A percentile compares a stretch with the other conserved stretches of the same genome.
Evolutionary conservation across 2,329 filamentous ascomycete species (phyloP).

Genomic region (Aspergillus sp.): DNA sequence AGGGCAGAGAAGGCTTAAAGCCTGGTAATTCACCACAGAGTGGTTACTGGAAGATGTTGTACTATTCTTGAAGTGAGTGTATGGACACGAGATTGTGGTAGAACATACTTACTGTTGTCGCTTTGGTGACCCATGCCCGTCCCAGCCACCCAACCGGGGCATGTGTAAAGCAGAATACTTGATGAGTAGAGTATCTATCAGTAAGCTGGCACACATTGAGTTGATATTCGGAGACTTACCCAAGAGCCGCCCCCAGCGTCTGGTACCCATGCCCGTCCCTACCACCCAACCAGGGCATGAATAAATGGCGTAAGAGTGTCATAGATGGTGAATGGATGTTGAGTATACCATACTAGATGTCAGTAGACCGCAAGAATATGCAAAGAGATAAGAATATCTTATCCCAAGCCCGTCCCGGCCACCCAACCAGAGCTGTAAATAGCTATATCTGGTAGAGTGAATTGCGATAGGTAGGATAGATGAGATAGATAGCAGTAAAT

Average conservation of each 20-base stretch:
- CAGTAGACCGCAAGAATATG: no score
- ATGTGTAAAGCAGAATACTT: background rate
- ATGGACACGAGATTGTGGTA: no score
- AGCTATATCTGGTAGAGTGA: background rate
- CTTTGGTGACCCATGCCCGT: conserved; percentile 12
- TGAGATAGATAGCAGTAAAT: background rate
- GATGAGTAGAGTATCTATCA: background rate
- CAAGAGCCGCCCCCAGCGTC: background rate
- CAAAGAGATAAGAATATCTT: no score
- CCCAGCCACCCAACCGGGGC: conserved; percentile 15
- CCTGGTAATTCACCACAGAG: no score
- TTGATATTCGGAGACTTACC: background rate
- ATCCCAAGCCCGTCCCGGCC: background rate
- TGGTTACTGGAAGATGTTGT: no score
- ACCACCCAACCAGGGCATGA: conserved; percentile 13
- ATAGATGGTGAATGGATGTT: background rate
- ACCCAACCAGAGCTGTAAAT: background rate
- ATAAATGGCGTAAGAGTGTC: background rate
- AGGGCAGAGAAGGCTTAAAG: no score
- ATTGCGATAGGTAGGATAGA: background rate
- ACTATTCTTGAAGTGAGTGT: no score
- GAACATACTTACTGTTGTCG: no score
- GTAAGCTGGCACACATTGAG: background rate
- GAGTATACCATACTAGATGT: no score
- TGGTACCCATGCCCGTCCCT: conserved; percentile 17